Base-by-base conservation (phyloP, 192 early-diverging fungal species). In the Umbelopsis sp. region DNA sequence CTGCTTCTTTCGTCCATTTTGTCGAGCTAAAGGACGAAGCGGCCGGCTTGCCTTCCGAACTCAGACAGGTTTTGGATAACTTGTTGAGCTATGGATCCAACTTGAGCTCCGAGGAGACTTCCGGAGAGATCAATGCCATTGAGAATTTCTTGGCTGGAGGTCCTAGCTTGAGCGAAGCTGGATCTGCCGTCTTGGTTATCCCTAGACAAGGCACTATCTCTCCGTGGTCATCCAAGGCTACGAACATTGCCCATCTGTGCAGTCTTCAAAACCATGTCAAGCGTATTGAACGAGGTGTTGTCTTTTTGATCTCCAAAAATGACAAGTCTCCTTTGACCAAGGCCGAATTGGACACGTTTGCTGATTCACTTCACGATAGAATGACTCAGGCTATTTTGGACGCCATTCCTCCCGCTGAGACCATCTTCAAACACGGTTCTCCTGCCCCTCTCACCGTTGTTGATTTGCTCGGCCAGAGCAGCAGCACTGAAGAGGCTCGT, bases 161-260 rank as follows among this genome's bases (percentile, higher is more conserved):
- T 72, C 71, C 71, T 45, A 27, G 18, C 8, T 46, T 67, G 2
- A 66, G 37, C 10, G 65, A 46, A 21, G 65, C 70, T 68, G 55
- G 55, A 61, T 77, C 77, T 21, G 78, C 93, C 65, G 72, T 95
- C 41, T 77, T 90, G 75, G 93, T 98, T 37, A 77, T 98, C 58
- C 98, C 98, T 2, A 88, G 97, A 15, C 83, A 85, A 68, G 98
- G 98, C 27, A 99, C 97, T 23, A 99, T 99, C 71, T 96, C 95
- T 10, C 98, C 98, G 18, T 99, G 98, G 98, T 97, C 96, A 20
- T 96, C 94, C 64, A 99, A 99, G 87, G 98, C 98, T 2, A 98
- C 97, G 20, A 97, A 99, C 73, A 99, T 99, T 81, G 94, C 94
- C 16, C 85, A 88, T 35, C 89, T 93, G 49, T 99, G 97, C 81